Base-by-base conservation (phyloP, 176 grass and related monocot genomes). In the Panicum miliaceum region DNA sequence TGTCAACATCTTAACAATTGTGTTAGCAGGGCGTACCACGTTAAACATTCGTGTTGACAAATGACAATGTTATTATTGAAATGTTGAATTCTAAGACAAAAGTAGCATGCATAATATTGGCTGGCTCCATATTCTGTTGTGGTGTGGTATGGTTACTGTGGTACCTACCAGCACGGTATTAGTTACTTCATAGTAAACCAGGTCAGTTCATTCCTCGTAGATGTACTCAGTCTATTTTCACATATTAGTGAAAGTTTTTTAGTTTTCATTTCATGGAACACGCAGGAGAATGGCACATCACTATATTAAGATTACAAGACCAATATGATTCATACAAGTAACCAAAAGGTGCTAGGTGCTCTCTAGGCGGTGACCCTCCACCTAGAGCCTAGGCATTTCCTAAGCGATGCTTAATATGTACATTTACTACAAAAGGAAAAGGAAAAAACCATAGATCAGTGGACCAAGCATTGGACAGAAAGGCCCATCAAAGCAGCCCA, bases 31-130 rank as follows among this genome's bases (percentile, higher is more conserved):
- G 4, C 46, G 16, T 64, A 77, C 6, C 50, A 67, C 59, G 19
- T n/a, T 40, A 61, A 16, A 79, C 67, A 48, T 42, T 75, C 20
- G 73, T 80, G 2, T 71, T 47, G 22, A 82, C 45, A 84, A 36
- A 42, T 60, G 52, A 42, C 36, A 76, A 25, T 59, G 35, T 59
- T 37, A 16, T 75, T 60, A 59, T 57, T 23, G 5, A 70, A 52
- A 81, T 52, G 48, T 62, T 37, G 20, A 76, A 65, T 26, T 42
- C 61, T 66, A 19, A 84, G 43, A 76, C n/a, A 66, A 14, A n/a
- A 42, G 7, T 76, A 25, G 26, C 7, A 29, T 29, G 27, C 22
- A 36, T 61, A 84, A 66, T 66, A 19, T 66, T 57, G 63, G 56
- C 54, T 68, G 42, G 15, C 40, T 41, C 25, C 4, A 52, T 65